Evolutionary conservation across 2,329 filamentous ascomycete genomes (phyloP), one percentile per base, ranked within the genome.

Genomic region (Calonectria multiphialidica): DNA sequence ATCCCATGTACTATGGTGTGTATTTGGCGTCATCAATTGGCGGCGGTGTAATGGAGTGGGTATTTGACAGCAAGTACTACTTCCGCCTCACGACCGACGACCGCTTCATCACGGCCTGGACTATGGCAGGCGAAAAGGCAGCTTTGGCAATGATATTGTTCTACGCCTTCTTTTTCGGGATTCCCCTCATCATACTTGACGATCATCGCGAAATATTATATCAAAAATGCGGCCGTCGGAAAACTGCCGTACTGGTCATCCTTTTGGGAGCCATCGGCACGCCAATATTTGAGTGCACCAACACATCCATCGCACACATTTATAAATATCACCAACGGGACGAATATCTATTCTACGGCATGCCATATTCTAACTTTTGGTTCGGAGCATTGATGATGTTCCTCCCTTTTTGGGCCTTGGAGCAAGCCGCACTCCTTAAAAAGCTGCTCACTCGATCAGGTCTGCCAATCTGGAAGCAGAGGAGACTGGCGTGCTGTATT

Each of bases 311-410:
- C 35, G 57, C 57, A 13, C 57, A 62, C 57, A 62, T 62, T 18
- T 62, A 62, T 35, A 62, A 62, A n/a, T 62, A 62, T 37, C 57
- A 62, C 57, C 57, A 62, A 45, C n/a, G 25, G 13, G 37, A 62
- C 2, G 57, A 62, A 33, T 62, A 62, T n/a, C 16, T 62, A 15
- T 62, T 62, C 23, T 30, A 62, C 12, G 57, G 57, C 21, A 62
- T 62, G 57, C 57, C 57, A 23, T 62, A 62, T 13, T 62, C 57
- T 4, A 62, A 62, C 25, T 62, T 62, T 18, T 45, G 57, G 57
- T 62, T 62, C 28, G 57, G 57, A 33, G 57, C 57, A 2, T 18
- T 62, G 37, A 62, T 62, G 57, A 62, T 62, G 57, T 45, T 37
- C 2, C 37, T 62, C 3, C 57, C 57, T 3, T 62, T 62, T 35